Base-by-base conservation (phyloP, 257 asterid species). In the Salvia splendens region DNA sequence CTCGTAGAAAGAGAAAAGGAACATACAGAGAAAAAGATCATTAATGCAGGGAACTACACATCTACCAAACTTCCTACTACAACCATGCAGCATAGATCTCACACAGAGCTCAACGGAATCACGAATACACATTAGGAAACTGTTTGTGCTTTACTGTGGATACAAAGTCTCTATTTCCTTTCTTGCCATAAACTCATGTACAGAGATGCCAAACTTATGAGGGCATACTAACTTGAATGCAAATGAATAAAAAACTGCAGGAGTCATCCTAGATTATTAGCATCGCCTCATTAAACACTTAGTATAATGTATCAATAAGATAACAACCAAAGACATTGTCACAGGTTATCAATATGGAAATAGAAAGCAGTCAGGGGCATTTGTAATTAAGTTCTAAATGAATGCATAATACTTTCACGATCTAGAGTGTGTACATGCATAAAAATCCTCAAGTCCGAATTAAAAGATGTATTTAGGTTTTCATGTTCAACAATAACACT, bases 1-100 rank as follows among this genome's bases (percentile, higher is more conserved):
- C 69, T 15, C 51, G 42, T 47, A 61, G 68, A 60, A 51, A 41
- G 74, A 70, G 52, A 50, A 8, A 36, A 57, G 55, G 10, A 56
- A 56, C 42, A 53, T 36, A 40, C 36, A 38, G 38, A 33, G 36
- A 17, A 42, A 62, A 3, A 49, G 52, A 72, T 64, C 20, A 16
- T 46, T 17, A 35, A 20, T 33, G 57, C 50, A 7, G 42, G 65
- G 16, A 52, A 46, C 36, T 38, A 55, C 7, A 58, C 12, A 69
- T 58, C 59, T n/a, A 64, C 12, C 53, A 35, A 49, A 12, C n/a
- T 62, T 46, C 14, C 51, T 12, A 50, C 60, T 6, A 14, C 60
- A 65, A 36, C 58, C 8, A 24, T 3, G 33, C 57, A 61, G 42
- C 48, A 56, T 17, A 33, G 59, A 72, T 17, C 16, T 48, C 73